Base-by-base conservation (phyloP, 768 basidiomycete species). In the Mycena epipterygia region DNA sequence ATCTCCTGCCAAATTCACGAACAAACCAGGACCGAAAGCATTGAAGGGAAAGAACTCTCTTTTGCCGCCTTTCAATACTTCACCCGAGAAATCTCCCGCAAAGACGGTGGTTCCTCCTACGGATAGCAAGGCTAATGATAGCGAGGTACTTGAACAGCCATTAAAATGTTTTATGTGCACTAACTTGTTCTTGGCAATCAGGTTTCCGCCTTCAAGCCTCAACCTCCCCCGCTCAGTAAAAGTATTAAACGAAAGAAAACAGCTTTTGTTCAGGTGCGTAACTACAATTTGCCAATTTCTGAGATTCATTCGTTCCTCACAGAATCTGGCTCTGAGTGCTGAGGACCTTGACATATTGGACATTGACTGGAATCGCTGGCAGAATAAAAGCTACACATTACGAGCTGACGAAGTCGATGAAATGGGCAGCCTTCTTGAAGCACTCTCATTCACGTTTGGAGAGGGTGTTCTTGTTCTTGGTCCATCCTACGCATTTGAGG, bases 311-410 rank as follows among this genome's bases (percentile, higher is more conserved):
- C 25, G 5, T 27, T 29, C 9, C 27, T 33, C 19, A 2, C 42
- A 30, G 42, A 11, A 12, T 33, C 19, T 46, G 30, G 59, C 19
- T 27, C 27, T 33, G 13, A 64, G 37, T 1, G 39, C 12, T 0
- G 63, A 64, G 19, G 63, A 64, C 6, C 21, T 64, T 2, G 52
- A 64, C 39, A 55, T 64, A 0, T 9, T 64, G 30, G 63, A 64
- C 37, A 55, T 64, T 13, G 23, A 64, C 13, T 64, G n/a, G n/a
- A 16, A 17, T 2, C 63, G 53, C 5, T 64, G 63, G 63, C 14
- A 30, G 17, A 3, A 21, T 21, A 3, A 13, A 4, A 5, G 9
- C 1, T 56, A 64, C 63, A 30, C 3, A 14, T 7, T 44, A 5
- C 63, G 63, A 4, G 14, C 14, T 2, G 63, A 64, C 23, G 63